Evolutionary conservation across 495 filamentous ascomycete genomes (phyloP).

Genomic region (Parathielavia hyrcaniae): DNA sequence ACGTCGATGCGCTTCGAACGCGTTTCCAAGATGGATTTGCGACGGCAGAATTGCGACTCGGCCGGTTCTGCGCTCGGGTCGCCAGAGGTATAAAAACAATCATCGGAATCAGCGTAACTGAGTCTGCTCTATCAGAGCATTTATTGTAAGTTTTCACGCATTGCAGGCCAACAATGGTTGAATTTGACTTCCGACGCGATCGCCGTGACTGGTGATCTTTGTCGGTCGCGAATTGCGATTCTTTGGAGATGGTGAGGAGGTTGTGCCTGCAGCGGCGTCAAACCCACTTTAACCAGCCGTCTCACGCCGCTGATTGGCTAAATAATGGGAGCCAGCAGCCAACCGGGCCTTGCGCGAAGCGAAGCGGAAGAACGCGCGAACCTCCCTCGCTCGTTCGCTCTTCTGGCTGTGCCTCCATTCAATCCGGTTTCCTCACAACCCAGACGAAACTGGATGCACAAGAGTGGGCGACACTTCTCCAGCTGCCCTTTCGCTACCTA

Average conservation of each 20-base stretch:
- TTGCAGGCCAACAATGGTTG: conserved; percentile 15
- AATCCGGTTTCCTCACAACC: conserved; percentile 1
- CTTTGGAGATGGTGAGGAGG: conserved; percentile 30
- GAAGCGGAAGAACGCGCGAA: conserved; percentile 18
- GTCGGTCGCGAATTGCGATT: conserved; percentile 14
- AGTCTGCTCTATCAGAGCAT: background rate
- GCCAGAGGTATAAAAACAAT: conserved; percentile 2
- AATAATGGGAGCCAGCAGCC: conserved; percentile 2
- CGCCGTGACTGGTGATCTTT: background rate
- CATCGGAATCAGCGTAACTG: background rate
- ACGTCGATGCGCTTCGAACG: conserved; percentile 24
- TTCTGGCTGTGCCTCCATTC: background rate
- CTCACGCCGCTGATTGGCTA: conserved; percentile 9
- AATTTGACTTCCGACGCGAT: conserved; percentile 22
- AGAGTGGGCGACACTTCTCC: background rate
- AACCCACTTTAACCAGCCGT: background rate
- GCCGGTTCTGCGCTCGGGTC: conserved; percentile 1
- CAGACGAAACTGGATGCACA: background rate
- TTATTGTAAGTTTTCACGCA: conserved; percentile 1
- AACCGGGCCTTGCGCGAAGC: conserved; percentile 14
- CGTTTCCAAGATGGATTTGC: conserved; percentile 20
- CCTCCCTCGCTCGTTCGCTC: conserved; percentile 9
- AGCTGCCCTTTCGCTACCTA: background rate
- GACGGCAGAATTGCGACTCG: conserved; percentile 3
- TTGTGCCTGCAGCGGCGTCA: conserved; percentile 29